Evolutionary conservation across 257 asterid genomes (phyloP), one percentile per base, ranked within the genome.

Genomic region (Rauvolfia tetraphylla): DNA sequence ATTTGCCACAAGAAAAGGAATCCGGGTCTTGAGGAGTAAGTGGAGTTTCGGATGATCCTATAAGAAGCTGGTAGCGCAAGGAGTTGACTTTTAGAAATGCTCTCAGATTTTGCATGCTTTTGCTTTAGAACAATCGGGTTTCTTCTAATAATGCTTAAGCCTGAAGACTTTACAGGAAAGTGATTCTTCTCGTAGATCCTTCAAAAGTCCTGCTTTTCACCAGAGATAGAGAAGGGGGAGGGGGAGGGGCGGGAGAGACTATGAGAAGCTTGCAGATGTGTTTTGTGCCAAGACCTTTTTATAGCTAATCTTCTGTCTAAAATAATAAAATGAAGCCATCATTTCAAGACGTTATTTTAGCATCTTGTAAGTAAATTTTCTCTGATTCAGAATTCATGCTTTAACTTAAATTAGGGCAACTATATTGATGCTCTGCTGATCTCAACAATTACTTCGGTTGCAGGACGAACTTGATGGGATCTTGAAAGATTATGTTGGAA

Each of bases 401-500:
- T 11, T 7, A 22, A 39, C 48, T 62, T 62, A n/a, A 13, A 39
- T 71, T 46, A 46, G 7, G 13, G 51, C 51, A 49, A 49, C 56
- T 14, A 1, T 7, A 49, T 18, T 51, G 22, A 6, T 42, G 9
- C 18, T 38, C 27, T 17, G 6, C 49, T 38, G 12, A 67, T 25
- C 14, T 62, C n/a, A 71, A 18, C 9, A 46, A 57, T 44, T 68
- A 4, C 71, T 63, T 48, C 74, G 22, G 61, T 75, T 82, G 80
- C 89, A 95, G 98, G 84, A 88, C 81, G 97, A 95, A 87, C 87
- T 95, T 15, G 84, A 71, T 49, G 98, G 96, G 17, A 95, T 92
- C 74, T 80, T 95, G 92, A 87, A 20, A 57, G 99, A 95, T 85
- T 95, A 95, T 85, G 99, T 95, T 7, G 99, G 99, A 73, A 90